phyloP scores from a whole-genome alignment of 1,284 basidiomycete species.

The Cerrena zonata region DNA sequence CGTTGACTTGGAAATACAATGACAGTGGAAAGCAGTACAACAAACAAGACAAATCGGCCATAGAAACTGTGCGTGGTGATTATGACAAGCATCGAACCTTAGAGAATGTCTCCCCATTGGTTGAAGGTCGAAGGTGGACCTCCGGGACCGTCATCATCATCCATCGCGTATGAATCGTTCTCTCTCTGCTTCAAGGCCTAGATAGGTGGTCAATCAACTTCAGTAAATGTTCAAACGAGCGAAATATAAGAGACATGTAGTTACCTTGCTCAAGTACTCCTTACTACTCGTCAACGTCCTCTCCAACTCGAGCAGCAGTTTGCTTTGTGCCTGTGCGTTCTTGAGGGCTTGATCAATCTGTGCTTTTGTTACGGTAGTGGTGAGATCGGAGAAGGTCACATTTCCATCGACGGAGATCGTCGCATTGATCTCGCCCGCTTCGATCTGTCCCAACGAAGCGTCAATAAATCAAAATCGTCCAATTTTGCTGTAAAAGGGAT shows the following conservation, averaged over 20 bases:
- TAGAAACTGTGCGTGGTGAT: not conserved
- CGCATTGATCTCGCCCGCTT: conserved; percentile 60
- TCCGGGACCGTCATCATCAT: conserved; percentile 13
- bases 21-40: not conserved
- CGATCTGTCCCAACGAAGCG: conserved; percentile 60
- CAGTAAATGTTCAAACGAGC: not conserved
- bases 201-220: not conserved
- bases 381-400: conserved; percentile 66
- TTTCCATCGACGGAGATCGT: conserved; percentile 58
- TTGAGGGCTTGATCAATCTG: conserved; percentile 63
- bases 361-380: conserved; percentile 53
- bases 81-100: not conserved
- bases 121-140: not conserved
- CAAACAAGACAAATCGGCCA: not conserved
- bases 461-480: not conserved
- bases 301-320: conserved; percentile 48
- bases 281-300: conserved; percentile 53
- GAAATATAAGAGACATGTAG: not conserved
- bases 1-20: too few relatives aligned
- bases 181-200: conserved; percentile 29
- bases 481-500: not conserved
- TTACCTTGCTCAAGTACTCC: conserved; percentile 62
- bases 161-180: conserved; percentile 20
- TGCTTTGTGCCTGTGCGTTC: conserved; percentile 52
- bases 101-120: not conserved